These are phyloP conservation scores for Globisporangium parvum DNA, from an alignment of 352 stramenopile genomes.

Conservation along the genomic window DNA sequence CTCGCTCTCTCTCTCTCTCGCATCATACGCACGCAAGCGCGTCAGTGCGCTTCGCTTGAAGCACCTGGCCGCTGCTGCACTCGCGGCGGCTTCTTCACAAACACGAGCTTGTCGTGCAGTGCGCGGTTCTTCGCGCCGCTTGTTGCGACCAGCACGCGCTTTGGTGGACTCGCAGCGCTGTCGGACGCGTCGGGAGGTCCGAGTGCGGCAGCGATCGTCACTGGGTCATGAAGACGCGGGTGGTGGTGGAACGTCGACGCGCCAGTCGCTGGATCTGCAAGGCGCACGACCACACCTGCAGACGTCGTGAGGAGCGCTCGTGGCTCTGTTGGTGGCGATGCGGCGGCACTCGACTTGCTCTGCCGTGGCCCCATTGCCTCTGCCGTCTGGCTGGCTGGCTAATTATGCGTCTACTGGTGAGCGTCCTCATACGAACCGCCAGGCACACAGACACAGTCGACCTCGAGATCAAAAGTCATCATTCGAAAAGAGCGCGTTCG, in stretches of 20 bases:
- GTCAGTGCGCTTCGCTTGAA: too few species aligned
- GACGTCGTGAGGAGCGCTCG: slow-evolving; percentile 36
- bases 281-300: slow-evolving; percentile 44
- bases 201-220: slow-evolving; percentile 5
- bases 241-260: slow-evolving; percentile 43
- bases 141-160: slow-evolving; percentile 28
- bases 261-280: slow-evolving; percentile 18
- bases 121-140: slow-evolving; percentile 31
- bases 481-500: slow-evolving; percentile 53
- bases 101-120: slow-evolving; percentile 53
- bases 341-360: slow-evolving; percentile 16
- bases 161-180: neutral
- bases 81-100: slow-evolving; percentile 39
- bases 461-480: slow-evolving; percentile 58
- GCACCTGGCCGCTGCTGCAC: neutral
- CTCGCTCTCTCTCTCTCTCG: neutral
- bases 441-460: neutral
- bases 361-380: slow-evolving; percentile 28
- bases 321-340: slow-evolving; percentile 26
- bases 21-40: neutral
- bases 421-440: too few species aligned
- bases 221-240: slow-evolving; percentile 17
- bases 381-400: too few species aligned
- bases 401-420: too few species aligned
- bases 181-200: too few species aligned